A percentile compares a stretch with the other conserved stretches of the same genome.
Conservation (phyloP, 805 yeast species). For the Jamesozyma spencerorum region DNA sequence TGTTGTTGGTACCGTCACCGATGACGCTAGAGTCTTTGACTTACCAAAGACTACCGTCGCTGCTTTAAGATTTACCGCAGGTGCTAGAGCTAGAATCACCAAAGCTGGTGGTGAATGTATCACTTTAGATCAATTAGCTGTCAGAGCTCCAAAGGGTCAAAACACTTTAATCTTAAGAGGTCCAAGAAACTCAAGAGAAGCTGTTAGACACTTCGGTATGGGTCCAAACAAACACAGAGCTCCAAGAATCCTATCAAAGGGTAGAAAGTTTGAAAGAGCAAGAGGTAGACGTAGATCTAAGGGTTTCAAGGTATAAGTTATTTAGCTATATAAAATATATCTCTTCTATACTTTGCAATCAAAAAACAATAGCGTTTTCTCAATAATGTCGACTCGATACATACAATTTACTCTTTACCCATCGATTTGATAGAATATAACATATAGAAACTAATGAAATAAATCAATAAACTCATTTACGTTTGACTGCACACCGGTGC, state of each 20-base stretch:
- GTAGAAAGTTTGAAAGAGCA: conserved; percentile 99
- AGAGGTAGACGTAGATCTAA: conserved; percentile 99
- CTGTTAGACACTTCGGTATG: conserved; percentile 98
- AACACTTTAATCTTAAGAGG: conserved; percentile 98
- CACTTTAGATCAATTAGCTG: conserved; percentile 98
- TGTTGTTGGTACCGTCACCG: conserved; percentile 99
- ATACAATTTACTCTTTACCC: no score
- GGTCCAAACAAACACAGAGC: conserved; percentile 99
- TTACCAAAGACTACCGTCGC: conserved; percentile 97
- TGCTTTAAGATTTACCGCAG: conserved; percentile 98
- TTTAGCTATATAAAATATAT: neutral
- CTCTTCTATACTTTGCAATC: neutral
- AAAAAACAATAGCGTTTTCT: no score
- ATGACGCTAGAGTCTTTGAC: conserved; percentile 86
- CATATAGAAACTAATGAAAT: no score
- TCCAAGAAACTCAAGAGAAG: conserved; percentile 98
- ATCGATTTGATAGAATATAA: no score
- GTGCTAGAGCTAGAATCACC: conserved; percentile 94
- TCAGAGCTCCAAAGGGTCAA: conserved; percentile 98
- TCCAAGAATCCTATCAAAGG: conserved; percentile 93
- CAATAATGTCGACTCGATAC: no score
- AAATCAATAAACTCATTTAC: no score
- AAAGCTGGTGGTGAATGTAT: conserved; percentile 99
- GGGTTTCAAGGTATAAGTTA: conserved; percentile 97
- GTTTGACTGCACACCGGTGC: no score